A percentile compares a stretch with the other conserved stretches of the same genome.
These are phyloP conservation scores for Lentinula sp. DNA, from an alignment of 768 basidiomycete species.

Conservation along the genomic window DNA sequence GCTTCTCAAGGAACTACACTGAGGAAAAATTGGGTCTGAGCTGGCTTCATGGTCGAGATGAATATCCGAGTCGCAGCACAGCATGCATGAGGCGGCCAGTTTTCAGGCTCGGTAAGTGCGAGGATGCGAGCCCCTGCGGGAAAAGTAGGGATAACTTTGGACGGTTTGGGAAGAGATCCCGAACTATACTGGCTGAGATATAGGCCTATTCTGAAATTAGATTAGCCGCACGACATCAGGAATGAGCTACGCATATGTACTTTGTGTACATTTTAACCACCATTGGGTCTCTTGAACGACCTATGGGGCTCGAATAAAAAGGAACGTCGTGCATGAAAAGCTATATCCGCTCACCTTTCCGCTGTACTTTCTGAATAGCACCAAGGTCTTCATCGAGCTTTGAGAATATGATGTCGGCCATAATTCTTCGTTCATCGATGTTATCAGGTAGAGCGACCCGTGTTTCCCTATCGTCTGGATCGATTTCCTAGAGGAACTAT, in stretches of 20 bases:
- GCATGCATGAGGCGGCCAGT: slow-evolving; percentile 95
- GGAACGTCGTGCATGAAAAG: background rate
- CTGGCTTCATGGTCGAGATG: slow-evolving; percentile 94
- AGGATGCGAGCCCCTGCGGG: slow-evolving; percentile 95
- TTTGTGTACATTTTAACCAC: slow-evolving; percentile 92
- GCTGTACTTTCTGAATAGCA: slow-evolving; percentile 54
- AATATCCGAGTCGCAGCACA: slow-evolving; percentile 93
- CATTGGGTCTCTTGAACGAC: slow-evolving; percentile 66
- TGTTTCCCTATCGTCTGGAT: slow-evolving; percentile 81
- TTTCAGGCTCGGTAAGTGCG: slow-evolving; percentile 85
- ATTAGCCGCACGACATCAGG: background rate
- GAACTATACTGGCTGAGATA: slow-evolving; percentile 88
- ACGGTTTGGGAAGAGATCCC: slow-evolving; percentile 90
- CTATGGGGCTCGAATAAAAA: slow-evolving; percentile 10
- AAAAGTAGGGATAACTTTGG: slow-evolving; percentile 96
- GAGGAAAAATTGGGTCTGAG: slow-evolving; percentile 88
- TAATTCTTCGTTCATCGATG: slow-evolving; percentile 69
- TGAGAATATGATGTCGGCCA: slow-evolving; percentile 95
- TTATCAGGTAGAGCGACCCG: slow-evolving; percentile 78
- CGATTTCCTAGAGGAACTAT: slow-evolving; percentile 62
- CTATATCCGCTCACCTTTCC: slow-evolving; percentile 30
- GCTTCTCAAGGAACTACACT: slow-evolving; percentile 89
- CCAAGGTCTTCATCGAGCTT: slow-evolving; percentile 69
- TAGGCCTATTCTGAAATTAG: slow-evolving; percentile 62
- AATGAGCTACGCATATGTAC: slow-evolving; percentile 29